Conservation (phyloP, 1,139 yeast genomes). For the Diutina sp. region DNA sequence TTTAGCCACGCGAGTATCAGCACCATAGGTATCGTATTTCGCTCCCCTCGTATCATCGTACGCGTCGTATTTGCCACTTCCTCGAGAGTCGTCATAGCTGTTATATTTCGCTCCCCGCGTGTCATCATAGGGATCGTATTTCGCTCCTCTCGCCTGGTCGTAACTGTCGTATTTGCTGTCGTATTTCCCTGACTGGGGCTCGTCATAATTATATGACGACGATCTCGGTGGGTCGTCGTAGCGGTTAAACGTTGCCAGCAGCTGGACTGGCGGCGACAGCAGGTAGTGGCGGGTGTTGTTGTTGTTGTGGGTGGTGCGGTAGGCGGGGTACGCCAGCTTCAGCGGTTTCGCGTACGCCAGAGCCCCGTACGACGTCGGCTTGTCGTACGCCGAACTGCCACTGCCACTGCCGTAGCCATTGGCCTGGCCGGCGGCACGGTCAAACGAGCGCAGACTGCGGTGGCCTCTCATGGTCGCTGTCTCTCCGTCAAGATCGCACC, state of each 20-base stretch:
- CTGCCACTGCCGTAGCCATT: background rate
- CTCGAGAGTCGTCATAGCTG: background rate
- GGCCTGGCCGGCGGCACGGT: background rate
- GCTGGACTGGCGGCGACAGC: background rate
- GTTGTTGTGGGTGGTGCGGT: background rate
- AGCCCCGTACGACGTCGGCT: background rate
- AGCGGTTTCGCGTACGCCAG: background rate
- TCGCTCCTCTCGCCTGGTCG: too few relatives aligned
- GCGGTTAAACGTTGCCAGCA: too few relatives aligned
- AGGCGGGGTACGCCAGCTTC: background rate
- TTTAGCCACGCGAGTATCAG: too few relatives aligned
- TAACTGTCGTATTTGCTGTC: too few relatives aligned
- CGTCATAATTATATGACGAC: too few relatives aligned
- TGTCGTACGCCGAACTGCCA: background rate
- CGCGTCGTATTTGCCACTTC: background rate
- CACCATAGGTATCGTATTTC: too few relatives aligned
- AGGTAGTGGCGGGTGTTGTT: background rate
- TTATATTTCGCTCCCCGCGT: too few relatives aligned
- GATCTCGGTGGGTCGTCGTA: too few relatives aligned
- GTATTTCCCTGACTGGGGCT: too few relatives aligned
- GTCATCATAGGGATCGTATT: too few relatives aligned
- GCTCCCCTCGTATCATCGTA: too few relatives aligned
- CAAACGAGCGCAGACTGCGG: background rate
- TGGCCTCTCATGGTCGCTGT: background rate
- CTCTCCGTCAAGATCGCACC: too few relatives aligned